A percentile compares a stretch with the other conserved stretches of the same genome.
phyloP scores from a whole-genome alignment of 2,329 filamentous ascomycete species.

The Ilyonectria mors-panacis region DNA sequence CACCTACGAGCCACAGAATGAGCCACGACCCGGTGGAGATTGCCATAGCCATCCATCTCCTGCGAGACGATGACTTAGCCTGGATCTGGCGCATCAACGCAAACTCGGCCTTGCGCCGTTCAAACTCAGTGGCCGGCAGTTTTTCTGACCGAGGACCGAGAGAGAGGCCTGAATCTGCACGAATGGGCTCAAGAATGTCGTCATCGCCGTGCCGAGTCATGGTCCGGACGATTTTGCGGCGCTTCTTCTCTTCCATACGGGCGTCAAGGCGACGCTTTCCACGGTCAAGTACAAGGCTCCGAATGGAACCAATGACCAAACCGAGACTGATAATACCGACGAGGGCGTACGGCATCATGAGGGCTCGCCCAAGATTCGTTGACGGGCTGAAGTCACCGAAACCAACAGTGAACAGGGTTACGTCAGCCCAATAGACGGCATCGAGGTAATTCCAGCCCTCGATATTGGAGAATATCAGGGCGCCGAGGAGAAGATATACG shows the following conservation, averaged over 20 bases:
- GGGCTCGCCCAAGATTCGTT: slow-evolving; percentile 72
- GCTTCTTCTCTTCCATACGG: slow-evolving; percentile 73
- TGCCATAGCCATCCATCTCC: slow-evolving; percentile 81
- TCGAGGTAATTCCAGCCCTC: slow-evolving; percentile 85
- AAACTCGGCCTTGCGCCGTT: slow-evolving; percentile 80
- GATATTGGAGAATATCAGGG: slow-evolving; percentile 79
- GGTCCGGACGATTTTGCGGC: slow-evolving; percentile 62
- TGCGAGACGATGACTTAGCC: slow-evolving; percentile 71
- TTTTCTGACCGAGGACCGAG: slow-evolving; percentile 22
- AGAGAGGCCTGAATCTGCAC: slow-evolving; percentile 32
- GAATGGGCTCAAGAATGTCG: slow-evolving; percentile 66
- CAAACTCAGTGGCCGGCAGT: slow-evolving; percentile 59
- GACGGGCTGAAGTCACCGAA: slow-evolving; percentile 69
- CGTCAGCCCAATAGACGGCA: slow-evolving; percentile 83
- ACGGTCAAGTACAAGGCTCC: slow-evolving; percentile 74
- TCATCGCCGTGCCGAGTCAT: slow-evolving; percentile 63
- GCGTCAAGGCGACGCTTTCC: slow-evolving; percentile 68
- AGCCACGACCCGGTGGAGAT: slow-evolving; percentile 79
- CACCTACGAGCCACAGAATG: slow-evolving; percentile 85
- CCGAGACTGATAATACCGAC: slow-evolving; percentile 88
- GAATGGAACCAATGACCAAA: slow-evolving; percentile 86
- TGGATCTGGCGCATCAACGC: slow-evolving; percentile 88
- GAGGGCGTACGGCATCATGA: slow-evolving; percentile 88
- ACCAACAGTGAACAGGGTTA: slow-evolving; percentile 76
- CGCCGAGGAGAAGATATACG: slow-evolving; percentile 84